phyloP scores from a whole-genome alignment of 352 stramenopile genomes.

The Blastocystis sp. region DNA sequence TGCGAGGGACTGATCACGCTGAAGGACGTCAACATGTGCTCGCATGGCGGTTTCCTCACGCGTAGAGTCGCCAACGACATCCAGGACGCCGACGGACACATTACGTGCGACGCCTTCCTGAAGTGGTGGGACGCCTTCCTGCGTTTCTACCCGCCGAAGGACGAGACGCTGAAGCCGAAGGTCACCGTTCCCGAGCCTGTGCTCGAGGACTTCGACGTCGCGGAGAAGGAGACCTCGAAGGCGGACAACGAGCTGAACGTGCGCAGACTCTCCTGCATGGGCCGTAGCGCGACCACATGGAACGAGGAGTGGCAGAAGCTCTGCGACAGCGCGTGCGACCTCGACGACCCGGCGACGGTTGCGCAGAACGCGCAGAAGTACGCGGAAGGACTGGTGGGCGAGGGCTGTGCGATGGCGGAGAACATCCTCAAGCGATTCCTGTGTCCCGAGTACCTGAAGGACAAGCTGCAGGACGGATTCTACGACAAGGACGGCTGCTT shows the following conservation, averaged over 20 bases:
- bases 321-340: neutral
- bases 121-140: slow-evolving; percentile 17
- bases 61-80: slow-evolving; percentile 14
- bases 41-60: neutral
- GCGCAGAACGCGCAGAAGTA: neutral
- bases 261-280: neutral
- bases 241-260: neutral
- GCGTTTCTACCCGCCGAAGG: neutral
- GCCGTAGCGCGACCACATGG: neutral
- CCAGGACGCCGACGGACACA: neutral
- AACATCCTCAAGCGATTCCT: slow-evolving; percentile 29
- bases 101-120: neutral
- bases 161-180: neutral
- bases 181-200: neutral
- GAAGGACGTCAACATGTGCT: neutral
- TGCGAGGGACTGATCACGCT: slow-evolving; percentile 11
- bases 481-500: slow-evolving; percentile 12
- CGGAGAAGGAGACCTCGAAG: neutral
- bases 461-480: slow-evolving; percentile 2
- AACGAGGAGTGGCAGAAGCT: slow-evolving; percentile 42
- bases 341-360: neutral
- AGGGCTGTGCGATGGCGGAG: neutral
- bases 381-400: neutral
- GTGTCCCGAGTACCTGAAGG: neutral
- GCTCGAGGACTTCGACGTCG: neutral